Conservation (phyloP, 208 protist species). For the Leishmania aethiopica region DNA sequence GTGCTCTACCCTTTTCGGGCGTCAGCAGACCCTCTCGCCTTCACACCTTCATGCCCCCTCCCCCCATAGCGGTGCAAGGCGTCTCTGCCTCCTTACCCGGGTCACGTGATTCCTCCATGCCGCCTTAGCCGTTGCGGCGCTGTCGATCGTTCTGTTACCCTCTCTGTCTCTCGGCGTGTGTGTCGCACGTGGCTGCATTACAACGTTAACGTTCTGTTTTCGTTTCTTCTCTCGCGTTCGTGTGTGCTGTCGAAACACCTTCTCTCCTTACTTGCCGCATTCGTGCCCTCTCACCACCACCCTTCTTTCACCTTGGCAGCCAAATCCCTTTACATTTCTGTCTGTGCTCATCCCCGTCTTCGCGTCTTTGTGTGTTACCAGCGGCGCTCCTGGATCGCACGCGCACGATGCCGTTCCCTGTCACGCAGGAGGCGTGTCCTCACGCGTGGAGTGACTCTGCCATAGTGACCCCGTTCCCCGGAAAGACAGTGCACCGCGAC, state of each 20-base stretch:
- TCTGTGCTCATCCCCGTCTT: slow-evolving; percentile 10
- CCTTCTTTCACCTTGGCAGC: background rate
- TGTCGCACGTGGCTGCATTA: background rate
- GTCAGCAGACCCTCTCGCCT: background rate
- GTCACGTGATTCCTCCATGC: background rate
- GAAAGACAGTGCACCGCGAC: slow-evolving; percentile 72
- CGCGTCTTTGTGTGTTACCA: slow-evolving; percentile 16
- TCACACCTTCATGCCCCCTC: background rate
- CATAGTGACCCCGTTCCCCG: slow-evolving; percentile 35
- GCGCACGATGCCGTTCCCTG: slow-evolving; percentile 43
- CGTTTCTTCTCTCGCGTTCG: background rate
- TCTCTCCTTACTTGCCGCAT: background rate
- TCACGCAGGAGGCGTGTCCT: slow-evolving; percentile 63
- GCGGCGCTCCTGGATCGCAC: background rate
- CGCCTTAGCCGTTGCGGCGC: background rate
- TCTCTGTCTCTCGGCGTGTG: background rate
- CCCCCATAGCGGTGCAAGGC: background rate
- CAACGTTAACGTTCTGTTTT: background rate
- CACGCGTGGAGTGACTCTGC: slow-evolving; percentile 81
- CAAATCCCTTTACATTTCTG: slow-evolving; percentile 10
- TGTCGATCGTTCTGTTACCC: background rate
- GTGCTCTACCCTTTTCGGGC: background rate
- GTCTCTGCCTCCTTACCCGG: background rate
- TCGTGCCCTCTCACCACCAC: background rate
- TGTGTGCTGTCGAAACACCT: background rate